phyloP scores from a whole-genome alignment of 805 yeast genomes.

The Lipomyces orientalis region DNA sequence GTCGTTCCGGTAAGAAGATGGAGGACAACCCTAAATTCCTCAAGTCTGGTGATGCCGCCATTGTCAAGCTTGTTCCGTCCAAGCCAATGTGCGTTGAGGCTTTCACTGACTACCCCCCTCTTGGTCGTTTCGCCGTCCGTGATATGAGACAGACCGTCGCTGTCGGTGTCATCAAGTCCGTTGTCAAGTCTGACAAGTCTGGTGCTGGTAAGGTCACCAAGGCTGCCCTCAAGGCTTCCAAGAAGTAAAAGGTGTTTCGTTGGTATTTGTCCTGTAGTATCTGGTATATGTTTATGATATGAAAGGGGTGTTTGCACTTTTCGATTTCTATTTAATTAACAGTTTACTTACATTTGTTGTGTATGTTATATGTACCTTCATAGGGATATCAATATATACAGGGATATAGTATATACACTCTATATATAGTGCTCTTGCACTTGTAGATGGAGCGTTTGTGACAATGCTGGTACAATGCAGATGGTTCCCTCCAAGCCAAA shows the following conservation, averaged over 20 bases:
- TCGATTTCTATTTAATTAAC: slow-evolving; percentile 1
- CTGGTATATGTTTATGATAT: slow-evolving; percentile 13
- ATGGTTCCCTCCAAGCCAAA: no score
- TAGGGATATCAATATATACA: slow-evolving; percentile 5
- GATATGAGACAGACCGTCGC: slow-evolving; percentile 99
- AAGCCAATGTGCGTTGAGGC: slow-evolving; percentile 96
- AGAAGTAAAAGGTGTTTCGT: slow-evolving; percentile 56
- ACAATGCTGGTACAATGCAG: no score
- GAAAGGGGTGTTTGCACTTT: slow-evolving; percentile 12
- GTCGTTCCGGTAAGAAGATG: slow-evolving; percentile 88
- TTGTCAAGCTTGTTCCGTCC: slow-evolving; percentile 84
- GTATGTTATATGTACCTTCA: slow-evolving; percentile 9
- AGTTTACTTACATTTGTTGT: not conserved
- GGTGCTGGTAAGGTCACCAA: slow-evolving; percentile 93
- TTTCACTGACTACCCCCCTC: slow-evolving; percentile 92
- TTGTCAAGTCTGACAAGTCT: slow-evolving; percentile 82
- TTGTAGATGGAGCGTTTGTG: no score
- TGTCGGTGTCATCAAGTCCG: slow-evolving; percentile 98
- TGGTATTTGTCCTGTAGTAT: slow-evolving; percentile 16
- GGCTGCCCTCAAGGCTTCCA: slow-evolving; percentile 86
- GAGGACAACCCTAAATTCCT: slow-evolving; percentile 92
- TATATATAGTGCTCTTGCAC: not conserved
- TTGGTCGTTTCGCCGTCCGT: slow-evolving; percentile 98
- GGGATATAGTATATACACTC: not conserved
- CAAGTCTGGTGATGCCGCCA: slow-evolving; percentile 96